Evolutionary conservation across 768 basidiomycete genomes (phyloP).

Genomic region (Cyclocybe aegerita): DNA sequence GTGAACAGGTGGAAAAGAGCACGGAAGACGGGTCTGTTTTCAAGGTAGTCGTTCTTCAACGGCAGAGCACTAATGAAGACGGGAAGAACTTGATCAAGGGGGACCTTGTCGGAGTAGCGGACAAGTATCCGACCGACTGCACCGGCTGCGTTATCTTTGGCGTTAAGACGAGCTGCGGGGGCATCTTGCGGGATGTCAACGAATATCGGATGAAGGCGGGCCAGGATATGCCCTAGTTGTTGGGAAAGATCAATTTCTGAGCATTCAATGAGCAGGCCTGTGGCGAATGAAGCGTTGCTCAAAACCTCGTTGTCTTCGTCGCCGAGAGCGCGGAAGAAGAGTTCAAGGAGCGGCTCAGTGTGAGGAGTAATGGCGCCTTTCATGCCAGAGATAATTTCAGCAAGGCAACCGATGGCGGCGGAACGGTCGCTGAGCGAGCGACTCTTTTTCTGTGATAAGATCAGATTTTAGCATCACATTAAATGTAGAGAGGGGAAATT

Average conservation of each 20-base stretch:
- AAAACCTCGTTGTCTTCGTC: constrained; percentile 92
- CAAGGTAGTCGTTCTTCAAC: constrained; percentile 82
- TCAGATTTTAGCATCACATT: not conserved
- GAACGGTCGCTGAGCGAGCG: constrained; percentile 91
- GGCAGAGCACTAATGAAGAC: constrained; percentile 82
- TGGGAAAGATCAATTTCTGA: constrained; percentile 76
- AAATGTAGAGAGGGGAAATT: not conserved
- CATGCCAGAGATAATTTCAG: constrained; percentile 94
- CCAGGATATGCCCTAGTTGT: constrained; percentile 79
- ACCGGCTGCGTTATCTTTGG: constrained; percentile 95
- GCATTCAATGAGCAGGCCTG: constrained; percentile 88
- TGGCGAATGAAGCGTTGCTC: constrained; percentile 94
- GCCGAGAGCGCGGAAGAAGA: constrained; percentile 80
- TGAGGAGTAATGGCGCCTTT: constrained; percentile 82
- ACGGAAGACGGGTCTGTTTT: constrained; percentile 88
- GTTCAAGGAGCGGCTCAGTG: constrained; percentile 77
- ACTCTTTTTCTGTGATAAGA: constrained; percentile 63
- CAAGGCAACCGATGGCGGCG: constrained; percentile 88
- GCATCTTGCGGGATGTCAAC: constrained; percentile 54
- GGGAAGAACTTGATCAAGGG: constrained; percentile 89
- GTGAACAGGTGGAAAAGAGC: constrained; percentile 88
- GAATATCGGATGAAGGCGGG: constrained; percentile 82
- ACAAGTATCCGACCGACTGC: constrained; percentile 86
- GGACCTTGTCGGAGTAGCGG: constrained; percentile 75
- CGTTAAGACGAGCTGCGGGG: constrained; percentile 69